Evolutionary conservation across 805 yeast species (phyloP).

Genomic region (Saccharomycopsis vini): DNA sequence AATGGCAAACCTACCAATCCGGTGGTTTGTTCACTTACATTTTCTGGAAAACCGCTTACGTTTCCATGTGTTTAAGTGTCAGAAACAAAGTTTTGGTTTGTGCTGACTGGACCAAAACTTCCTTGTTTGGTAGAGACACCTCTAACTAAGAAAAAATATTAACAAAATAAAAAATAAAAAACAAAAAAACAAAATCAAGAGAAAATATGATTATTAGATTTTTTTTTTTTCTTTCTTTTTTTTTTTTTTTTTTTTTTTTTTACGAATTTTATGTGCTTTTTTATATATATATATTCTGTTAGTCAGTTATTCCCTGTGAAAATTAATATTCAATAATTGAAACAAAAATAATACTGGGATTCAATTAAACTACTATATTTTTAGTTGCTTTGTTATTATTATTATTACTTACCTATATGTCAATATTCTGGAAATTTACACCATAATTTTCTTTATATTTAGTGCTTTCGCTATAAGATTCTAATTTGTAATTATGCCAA

Average conservation of each 20-base stretch:
- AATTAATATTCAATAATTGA: too few relatives aligned
- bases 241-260: neutral
- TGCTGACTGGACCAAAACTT: conserved; percentile 83
- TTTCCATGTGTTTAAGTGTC: conserved; percentile 83
- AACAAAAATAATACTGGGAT: too few relatives aligned
- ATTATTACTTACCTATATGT: neutral
- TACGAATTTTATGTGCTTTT: neutral
- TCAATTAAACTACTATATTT: neutral
- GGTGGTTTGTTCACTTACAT: conserved; percentile 84
- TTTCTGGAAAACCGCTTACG: conserved; percentile 92
- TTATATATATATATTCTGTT: neutral
- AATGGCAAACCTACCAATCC: conserved; percentile 68
- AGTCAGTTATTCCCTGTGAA: neutral
- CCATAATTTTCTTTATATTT: too few relatives aligned
- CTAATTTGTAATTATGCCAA: too few relatives aligned
- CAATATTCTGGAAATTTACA: too few relatives aligned
- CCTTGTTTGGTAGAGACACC: conserved; percentile 80
- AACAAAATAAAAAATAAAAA: too few relatives aligned
- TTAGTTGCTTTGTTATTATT: neutral
- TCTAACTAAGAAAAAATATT: conserved; percentile 9
- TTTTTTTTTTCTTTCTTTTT: too few relatives aligned
- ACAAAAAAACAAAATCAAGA: too few relatives aligned
- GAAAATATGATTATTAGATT: too few relatives aligned
- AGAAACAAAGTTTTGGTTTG: conserved; percentile 81
- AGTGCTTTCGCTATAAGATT: too few relatives aligned